Percentiles rank a stretch among this genome's conserved stretches.
phyloP scores from a whole-genome alignment of 202 grass and related monocot species.

The Setaria viridis region DNA sequence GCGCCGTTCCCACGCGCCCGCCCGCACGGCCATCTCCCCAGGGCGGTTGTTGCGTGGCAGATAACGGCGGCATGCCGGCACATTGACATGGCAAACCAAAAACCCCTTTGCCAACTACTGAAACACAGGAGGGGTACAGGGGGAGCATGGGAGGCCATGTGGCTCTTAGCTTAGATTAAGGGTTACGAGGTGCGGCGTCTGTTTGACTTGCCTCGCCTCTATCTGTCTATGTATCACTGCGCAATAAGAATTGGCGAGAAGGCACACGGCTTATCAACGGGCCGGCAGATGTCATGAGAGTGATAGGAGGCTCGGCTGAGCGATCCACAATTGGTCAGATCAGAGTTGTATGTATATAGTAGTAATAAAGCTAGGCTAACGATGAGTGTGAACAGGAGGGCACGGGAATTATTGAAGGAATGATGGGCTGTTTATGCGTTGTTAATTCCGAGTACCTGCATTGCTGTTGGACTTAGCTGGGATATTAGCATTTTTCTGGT shows the following conservation, averaged over 20 bases:
- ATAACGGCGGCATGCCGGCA: not conserved
- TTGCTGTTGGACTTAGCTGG: not conserved
- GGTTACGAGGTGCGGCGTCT: constrained; percentile 17
- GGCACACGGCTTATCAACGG: constrained; percentile 28
- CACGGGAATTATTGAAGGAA: constrained; percentile 19
- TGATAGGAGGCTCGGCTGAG: constrained; percentile 14
- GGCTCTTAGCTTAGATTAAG: constrained; percentile 40
- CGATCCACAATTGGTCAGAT: constrained; percentile 10
- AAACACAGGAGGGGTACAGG: not conserved
- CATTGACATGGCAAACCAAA: not conserved
- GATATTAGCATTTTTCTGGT: not conserved
- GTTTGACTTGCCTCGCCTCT: constrained; percentile 33
- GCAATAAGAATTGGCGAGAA: not conserved
- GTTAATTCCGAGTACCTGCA: not conserved
- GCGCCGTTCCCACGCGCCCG: too few relatives aligned
- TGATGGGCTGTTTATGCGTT: not conserved
- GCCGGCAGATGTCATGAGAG: constrained; percentile 29
- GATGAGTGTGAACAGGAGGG: not conserved
- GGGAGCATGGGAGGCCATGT: not conserved
- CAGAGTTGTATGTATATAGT: not conserved
- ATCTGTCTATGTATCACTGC: not conserved
- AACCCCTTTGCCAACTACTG: not conserved
- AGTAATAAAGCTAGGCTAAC: not conserved
- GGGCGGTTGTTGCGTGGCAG: too few relatives aligned
- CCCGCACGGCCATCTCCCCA: too few relatives aligned